Base-by-base conservation (phyloP, 805 yeast species). In the Metschnikowia drakensbergensis region DNA sequence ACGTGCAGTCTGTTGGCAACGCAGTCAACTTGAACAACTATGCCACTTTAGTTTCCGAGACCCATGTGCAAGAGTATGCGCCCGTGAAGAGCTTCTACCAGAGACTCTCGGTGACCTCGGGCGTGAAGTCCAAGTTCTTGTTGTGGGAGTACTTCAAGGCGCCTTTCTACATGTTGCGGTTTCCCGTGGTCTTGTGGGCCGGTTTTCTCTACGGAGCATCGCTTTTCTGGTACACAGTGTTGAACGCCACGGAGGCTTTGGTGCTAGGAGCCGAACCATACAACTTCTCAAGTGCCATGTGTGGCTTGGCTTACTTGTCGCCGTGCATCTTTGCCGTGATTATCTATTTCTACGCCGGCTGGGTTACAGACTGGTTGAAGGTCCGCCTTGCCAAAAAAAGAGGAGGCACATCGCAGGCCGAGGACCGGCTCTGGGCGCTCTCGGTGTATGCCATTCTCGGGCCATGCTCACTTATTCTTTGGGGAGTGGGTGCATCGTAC, bases 191-290 rank as follows among this genome's bases (percentile, higher is more conserved):
- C 7, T 51, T 58, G 40, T 59, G 57, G 53, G 54, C 57, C 10
- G 63, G 63, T 0, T 54, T 59, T 49, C 50, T 58, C 10, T 59
- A 57, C 31, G 63, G 61, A 1, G 50, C 59, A 4, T 58, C 58
- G 10, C 55, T 59, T 27, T 52, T 55, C 42, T 58, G 61, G 61
- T 59, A 57, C 45, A 59, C 57, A 37, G 60, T 58, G 17, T 59
- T 59, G 40, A 59, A 59, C 42, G 63, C 61, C 29, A 59, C 63
- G 3, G 59, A 55, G 43, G 59, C 63, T 8, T 41, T 54, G 29
- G 61, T 59, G 10, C 53, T 59, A 25, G 45, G 56, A 31, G 76
- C 67, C 3, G 65, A 63, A 4, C 83, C 83, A n/a, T 80, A 80
- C 62, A 71, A 77, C 58, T 79, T 79, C 57, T 64, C 74, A 5